Base-by-base conservation (phyloP, 2,329 filamentous ascomycete genomes). In the Helotiales sp. region DNA sequence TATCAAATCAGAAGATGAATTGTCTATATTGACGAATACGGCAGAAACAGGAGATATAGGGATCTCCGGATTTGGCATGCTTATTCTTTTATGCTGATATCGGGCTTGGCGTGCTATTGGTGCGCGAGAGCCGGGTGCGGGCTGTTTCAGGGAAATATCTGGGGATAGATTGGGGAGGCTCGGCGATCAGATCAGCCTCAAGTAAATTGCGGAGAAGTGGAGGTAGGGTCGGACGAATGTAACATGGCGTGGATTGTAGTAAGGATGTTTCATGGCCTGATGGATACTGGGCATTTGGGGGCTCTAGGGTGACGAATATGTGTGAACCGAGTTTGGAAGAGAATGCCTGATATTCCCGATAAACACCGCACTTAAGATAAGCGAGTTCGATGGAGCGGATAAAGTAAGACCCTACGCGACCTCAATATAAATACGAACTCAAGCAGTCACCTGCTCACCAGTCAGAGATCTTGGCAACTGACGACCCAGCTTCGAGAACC, bases 121-220 rank as follows among this genome's bases (percentile, higher is more conserved):
- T 57, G 20, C 30, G 32, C 54, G n/a, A 40, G 20, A 15, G 2
- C 32, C 54, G 20, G 30, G 20, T 24, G 15, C n/a, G 20, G 20
- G 32, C 20, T 6, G 20, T 22, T 37, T 40, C 17, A 8, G 6
- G 20, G n/a, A 57, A 17, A 24, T 6, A 24, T 57, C 32, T 34
- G 32, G 20, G n/a, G 32, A 15, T 37, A 37, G 54, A 57, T 40
- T 40, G n/a, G 32, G 30, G 30, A 50, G n/a, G 54, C 32, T 57
- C 54, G 54, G 54, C 54, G 40, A n/a, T 40, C 30, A 37, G 54
- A 17, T 57, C 32, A 57, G 54, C 30, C 54, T 57, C 20, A 57
- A 37, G 20, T 40, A 32, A 10, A 40, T 17, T 57, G 54, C 54
- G 54, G 54, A 32, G 54, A 57, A 57, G 26, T 37, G 54, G 4